Conservation (phyloP, 176 grass and related monocot genomes). For the Sorghum bicolor region DNA sequence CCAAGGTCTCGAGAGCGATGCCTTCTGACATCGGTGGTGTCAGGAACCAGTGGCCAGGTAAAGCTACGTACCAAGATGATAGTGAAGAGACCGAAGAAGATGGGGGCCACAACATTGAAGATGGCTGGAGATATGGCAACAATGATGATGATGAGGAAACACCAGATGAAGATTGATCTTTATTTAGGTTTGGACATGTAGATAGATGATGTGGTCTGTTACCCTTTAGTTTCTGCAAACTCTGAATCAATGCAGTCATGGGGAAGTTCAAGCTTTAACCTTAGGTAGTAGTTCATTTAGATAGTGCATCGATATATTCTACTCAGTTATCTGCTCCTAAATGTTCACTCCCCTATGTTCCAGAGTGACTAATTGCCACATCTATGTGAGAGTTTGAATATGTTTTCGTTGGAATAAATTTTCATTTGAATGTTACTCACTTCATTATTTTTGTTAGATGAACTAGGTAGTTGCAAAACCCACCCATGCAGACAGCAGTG, state of each 20-base stretch:
- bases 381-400: background rate
- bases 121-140: constrained; percentile 51
- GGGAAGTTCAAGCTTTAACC: background rate
- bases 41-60: constrained; percentile 49
- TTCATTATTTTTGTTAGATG: too few relatives aligned
- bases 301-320: background rate
- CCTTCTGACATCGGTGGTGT: constrained; percentile 8
- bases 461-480: too few relatives aligned
- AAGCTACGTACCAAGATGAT: constrained; percentile 62
- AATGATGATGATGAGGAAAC: constrained; percentile 78
- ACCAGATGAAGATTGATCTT: constrained; percentile 66
- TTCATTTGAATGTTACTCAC: too few relatives aligned
- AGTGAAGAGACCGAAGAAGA: constrained; percentile 70
- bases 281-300: background rate
- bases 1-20: constrained; percentile 26
- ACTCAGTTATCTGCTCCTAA: background rate
- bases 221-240: background rate
- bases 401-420: background rate
- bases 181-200: constrained; percentile 5
- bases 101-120: constrained; percentile 40
- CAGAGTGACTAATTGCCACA: background rate
- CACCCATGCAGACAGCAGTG: too few relatives aligned
- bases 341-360: background rate
- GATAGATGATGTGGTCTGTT: constrained; percentile 6
- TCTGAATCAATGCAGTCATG: background rate